These are phyloP conservation scores for Quambalaria eucalypti DNA, from an alignment of 1,284 basidiomycete species.

Conservation along the genomic window DNA sequence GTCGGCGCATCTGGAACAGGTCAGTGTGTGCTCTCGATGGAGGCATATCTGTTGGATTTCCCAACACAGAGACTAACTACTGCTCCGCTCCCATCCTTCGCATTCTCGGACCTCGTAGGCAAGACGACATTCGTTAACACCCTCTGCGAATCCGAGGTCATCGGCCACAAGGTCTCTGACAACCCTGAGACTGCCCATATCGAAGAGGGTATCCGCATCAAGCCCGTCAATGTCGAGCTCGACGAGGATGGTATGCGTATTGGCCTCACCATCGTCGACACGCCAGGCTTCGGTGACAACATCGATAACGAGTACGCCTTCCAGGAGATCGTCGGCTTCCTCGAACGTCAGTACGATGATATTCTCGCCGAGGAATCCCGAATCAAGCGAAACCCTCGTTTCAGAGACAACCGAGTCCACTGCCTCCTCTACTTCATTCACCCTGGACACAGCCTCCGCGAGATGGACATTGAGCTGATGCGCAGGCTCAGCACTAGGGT, in stretches of 20 bases:
- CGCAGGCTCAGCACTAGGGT: slow-evolving; percentile 52
- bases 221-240: slow-evolving; percentile 89
- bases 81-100: background rate
- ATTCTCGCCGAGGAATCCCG: slow-evolving; percentile 96
- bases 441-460: slow-evolving; percentile 79
- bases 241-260: slow-evolving; percentile 98
- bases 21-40: no score
- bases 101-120: slow-evolving; percentile 9
- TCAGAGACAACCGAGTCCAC: slow-evolving; percentile 83
- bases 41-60: background rate
- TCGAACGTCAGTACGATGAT: slow-evolving; percentile 98
- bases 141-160: slow-evolving; percentile 49
- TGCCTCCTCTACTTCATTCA: slow-evolving; percentile 98
- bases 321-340: slow-evolving; percentile 82
- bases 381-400: slow-evolving; percentile 98
- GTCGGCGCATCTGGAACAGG: slow-evolving; percentile 45
- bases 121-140: slow-evolving; percentile 46
- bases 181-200: slow-evolving; percentile 81
- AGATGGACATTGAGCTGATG: slow-evolving; percentile 80
- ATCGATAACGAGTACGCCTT: slow-evolving; percentile 94
- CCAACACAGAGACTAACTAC: no score
- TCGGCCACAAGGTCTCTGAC: slow-evolving; percentile 68
- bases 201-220: slow-evolving; percentile 90
- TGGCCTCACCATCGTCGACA: slow-evolving; percentile 94
- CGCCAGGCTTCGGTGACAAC: slow-evolving; percentile 96